Base-by-base conservation (phyloP, 1,139 yeast genomes). In the Candida dubliniensis region DNA sequence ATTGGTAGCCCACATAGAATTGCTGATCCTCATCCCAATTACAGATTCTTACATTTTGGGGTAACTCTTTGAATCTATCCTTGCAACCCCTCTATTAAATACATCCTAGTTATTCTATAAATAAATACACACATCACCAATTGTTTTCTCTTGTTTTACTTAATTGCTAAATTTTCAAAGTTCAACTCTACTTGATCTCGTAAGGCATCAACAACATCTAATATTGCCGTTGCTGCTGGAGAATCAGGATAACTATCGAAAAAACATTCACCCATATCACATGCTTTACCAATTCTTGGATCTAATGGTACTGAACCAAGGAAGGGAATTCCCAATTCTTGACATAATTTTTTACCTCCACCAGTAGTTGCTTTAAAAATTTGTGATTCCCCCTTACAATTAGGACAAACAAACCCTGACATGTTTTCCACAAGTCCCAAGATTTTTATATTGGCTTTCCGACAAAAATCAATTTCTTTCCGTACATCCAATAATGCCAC, bases 361-460 rank as follows among this genome's bases (percentile, higher is more conserved):
- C 99, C 99, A 1, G 99, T 95, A 3, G 98, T 93, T 31, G 98
- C 89, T 51, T 85, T 86, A 66, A 95, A 95, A 10, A 95, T 91
- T 57, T 85, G 83, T 0, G 96, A 87, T 63, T 90, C 89, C 8
- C 95, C 95, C 50, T 87, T 79, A 64, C 99, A 95, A 54, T 75
- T 82, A 4, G 99, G 99, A 61, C 99, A 95, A 12, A 95, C 98
- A 69, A 95, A 95, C 1, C 99, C 99, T 6, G 96, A 82, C 99
- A 95, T 95, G 62, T 95, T 95, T 61, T 95, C 99, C 29, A 95
- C 97, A 25, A 95, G 66, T 0, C 99, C 99, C 43, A 93, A 64
- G 3, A 95, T 79, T 45, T 78, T 83, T 48, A 95, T 90, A 4
- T 84, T 84, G 2, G 97, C 98, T 63, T 93, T 95, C 41, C 81